phyloP scores from a whole-genome alignment of 164 flowering plant species.

The Dillenia turbinata region DNA sequence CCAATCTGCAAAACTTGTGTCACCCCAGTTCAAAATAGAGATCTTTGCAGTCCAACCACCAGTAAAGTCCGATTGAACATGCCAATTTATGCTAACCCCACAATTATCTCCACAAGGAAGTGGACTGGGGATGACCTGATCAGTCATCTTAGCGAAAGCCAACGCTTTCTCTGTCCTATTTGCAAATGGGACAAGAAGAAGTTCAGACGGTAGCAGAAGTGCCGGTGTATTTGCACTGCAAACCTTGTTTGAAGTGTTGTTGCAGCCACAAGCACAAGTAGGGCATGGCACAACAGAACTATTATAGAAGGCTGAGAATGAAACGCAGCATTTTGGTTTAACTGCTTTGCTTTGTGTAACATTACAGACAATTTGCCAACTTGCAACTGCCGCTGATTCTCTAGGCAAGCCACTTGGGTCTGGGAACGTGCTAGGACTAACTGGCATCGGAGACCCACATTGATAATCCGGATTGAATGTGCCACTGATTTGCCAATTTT shows the following conservation, averaged over 20 bases:
- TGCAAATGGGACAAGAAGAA: constrained; percentile 50
- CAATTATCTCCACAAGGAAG: constrained; percentile 56
- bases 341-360: constrained; percentile 34
- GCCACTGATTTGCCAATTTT: constrained; percentile 46
- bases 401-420: constrained; percentile 32
- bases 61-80: constrained; percentile 35
- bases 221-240: constrained; percentile 40
- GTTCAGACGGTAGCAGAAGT: constrained; percentile 38
- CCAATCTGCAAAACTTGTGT: constrained; percentile 57
- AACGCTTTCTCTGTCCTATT: constrained; percentile 33
- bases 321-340: constrained; percentile 33
- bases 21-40: constrained; percentile 77
- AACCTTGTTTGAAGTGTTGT: constrained; percentile 13
- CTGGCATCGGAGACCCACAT: constrained; percentile 51
- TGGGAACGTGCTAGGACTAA: constrained; percentile 43
- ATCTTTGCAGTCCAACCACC: constrained; percentile 56
- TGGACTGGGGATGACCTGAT: constrained; percentile 28
- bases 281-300: constrained; percentile 45
- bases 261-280: constrained; percentile 63
- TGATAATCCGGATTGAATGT: constrained; percentile 39
- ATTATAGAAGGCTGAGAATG: constrained; percentile 37
- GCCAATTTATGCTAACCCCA: constrained; percentile 66
- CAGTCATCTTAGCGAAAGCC: constrained; percentile 33
- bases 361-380: constrained; percentile 41
- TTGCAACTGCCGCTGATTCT: constrained; percentile 37